These are phyloP conservation scores for Candida broadrunensis DNA, from an alignment of 805 yeast species.

Conservation along the genomic window DNA sequence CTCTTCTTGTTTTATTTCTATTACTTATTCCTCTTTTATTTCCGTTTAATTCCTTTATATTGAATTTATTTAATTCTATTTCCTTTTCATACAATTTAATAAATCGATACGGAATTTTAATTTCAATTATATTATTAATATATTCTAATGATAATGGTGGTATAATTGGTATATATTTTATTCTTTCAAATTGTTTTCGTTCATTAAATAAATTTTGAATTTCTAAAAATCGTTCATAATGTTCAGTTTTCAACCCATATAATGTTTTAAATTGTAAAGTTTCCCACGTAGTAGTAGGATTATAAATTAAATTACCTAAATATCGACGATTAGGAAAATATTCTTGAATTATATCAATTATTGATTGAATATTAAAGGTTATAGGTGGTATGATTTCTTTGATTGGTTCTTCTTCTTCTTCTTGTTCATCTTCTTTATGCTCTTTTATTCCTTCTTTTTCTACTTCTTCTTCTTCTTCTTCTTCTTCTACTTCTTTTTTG, in stretches of 20 bases:
- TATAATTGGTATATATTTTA: conserved; percentile 32
- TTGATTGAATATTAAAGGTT: conserved; percentile 15
- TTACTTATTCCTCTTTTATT: no score
- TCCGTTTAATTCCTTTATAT: no score
- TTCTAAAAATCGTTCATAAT: conserved; percentile 24
- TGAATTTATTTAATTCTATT: no score
- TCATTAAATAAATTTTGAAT: conserved; percentile 23
- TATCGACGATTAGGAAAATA: conserved; percentile 31
- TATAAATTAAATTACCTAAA: conserved; percentile 58
- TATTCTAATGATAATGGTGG: conserved; percentile 38
- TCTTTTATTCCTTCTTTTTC: background rate
- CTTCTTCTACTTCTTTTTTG: background rate
- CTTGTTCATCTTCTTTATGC: background rate
- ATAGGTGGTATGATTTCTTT: conserved; percentile 6
- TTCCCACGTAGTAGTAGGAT: conserved; percentile 50
- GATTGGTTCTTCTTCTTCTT: no score
- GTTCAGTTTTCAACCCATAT: conserved; percentile 30
- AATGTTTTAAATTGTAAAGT: conserved; percentile 31
- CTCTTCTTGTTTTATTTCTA: no score
- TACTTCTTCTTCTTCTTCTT: no score
- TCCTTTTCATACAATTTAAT: conserved; percentile 39
- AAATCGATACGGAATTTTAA: conserved; percentile 51
- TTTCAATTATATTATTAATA: conserved; percentile 45
- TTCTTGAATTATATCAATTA: conserved; percentile 19
- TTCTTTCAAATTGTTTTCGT: conserved; percentile 16